phyloP scores from a whole-genome alignment of 129 eudicot genomes.

The Lonicera japonica region DNA sequence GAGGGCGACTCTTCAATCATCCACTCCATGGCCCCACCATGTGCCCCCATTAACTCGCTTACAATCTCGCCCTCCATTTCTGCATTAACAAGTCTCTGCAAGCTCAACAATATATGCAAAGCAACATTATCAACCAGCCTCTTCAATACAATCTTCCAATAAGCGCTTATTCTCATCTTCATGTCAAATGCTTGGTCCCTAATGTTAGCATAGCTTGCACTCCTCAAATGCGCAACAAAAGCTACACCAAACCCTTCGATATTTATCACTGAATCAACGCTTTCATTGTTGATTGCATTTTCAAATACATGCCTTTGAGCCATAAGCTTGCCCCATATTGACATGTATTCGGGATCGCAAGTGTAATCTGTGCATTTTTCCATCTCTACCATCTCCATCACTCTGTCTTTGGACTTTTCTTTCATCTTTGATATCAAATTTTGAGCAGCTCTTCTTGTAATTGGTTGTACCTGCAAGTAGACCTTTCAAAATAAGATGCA shows the following conservation, averaged over 20 bases:
- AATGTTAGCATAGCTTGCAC: not conserved
- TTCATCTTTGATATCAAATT: slow-evolving; percentile 12
- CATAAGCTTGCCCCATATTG: slow-evolving; percentile 11
- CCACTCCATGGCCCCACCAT: not conserved
- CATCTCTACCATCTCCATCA: slow-evolving; percentile 18
- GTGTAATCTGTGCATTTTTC: slow-evolving; percentile 21
- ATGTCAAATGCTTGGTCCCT: not conserved
- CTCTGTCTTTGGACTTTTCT: not conserved
- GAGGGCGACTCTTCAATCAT: not conserved
- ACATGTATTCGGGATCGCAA: slow-evolving; percentile 16
- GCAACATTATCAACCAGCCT: not conserved
- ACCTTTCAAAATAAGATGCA: too few species aligned
- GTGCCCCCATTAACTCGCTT: not conserved
- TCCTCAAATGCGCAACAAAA: slow-evolving; percentile 11
- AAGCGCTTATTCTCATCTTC: not conserved
- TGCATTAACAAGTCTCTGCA: not conserved
- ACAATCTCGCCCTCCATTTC: not conserved
- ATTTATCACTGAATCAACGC: too few species aligned
- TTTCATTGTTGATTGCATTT: not conserved
- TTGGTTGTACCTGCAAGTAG: too few species aligned
- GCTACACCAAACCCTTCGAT: slow-evolving; percentile 12
- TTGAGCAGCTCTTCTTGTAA: slow-evolving; percentile 11
- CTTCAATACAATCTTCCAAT: not conserved
- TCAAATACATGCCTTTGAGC: not conserved
- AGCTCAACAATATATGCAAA: not conserved